Evolutionary conservation across 371 early-diverging fungal species (phyloP), one percentile per base, ranked within the genome.

Genomic region (Apophysomyces ossiformis): DNA sequence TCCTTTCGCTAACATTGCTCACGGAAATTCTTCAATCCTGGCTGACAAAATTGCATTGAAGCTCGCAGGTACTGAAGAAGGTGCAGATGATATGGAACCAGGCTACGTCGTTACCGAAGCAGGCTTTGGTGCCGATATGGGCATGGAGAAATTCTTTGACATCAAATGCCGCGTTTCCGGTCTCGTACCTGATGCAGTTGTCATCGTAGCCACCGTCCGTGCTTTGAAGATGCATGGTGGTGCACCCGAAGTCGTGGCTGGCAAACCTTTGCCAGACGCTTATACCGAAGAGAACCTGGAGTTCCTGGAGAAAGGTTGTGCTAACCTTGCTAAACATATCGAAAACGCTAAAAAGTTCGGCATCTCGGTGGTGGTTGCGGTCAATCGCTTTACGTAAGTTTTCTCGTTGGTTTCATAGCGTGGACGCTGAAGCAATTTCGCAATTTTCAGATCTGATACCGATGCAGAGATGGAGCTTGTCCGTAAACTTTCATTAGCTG

Each of bases 81-180:
- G 83, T 58, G 75, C 72, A 15, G 38, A 50, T 16, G 76, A 77
- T 9, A 83, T 82, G 46, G 86, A 89, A 64, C 84, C 90, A 39
- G 98, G 98, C 9, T 97, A 91, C 67, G 97, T 96, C 26, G 90
- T 97, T 39, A 98, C 98, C 35, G 98, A 98, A 80, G 96, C 96
- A 18, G 98, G 98, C 5, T 98, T 98, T 69, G 98, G 98, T 43
- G 96, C 97, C n/a, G 98, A 98, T 79, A 98, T 98, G 79, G 98
- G 98, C 57, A 95, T 97, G 94, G 97, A 97, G 64, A 98, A 97
- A 79, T 97, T 98, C 88, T 95, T 97, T 79, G 90, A 98, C 78
- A 97, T 98, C 85, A 98, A 98, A 78, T 98, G 98, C 78, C 90
- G 98, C 54, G 84, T 87, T 8, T 93, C 94, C 16, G 94, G 93